A percentile compares a stretch with the other conserved stretches of the same genome.
Evolutionary conservation across 768 basidiomycete genomes (phyloP).

Genomic region (Hemileccinum impolitum): DNA sequence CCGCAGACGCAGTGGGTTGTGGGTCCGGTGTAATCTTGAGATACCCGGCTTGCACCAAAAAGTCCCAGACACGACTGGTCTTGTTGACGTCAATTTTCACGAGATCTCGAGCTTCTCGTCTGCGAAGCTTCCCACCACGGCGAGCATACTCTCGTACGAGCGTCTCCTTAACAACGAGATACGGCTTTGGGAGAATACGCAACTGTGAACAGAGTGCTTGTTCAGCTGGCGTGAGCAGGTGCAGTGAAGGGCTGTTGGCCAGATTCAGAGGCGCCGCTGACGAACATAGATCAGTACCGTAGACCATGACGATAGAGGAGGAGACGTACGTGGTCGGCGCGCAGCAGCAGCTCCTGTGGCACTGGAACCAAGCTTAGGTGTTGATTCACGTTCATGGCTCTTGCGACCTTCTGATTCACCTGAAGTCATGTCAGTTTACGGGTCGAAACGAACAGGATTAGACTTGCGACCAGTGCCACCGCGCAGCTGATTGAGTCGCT

Average conservation of each 20-base stretch:
- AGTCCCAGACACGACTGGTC: constrained; percentile 90
- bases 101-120: constrained; percentile 84
- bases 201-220: constrained; percentile 84
- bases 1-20: constrained; percentile 31
- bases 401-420: constrained; percentile 51
- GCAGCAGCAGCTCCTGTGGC: constrained; percentile 36
- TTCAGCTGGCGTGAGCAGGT: constrained; percentile 86
- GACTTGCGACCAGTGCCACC: constrained; percentile 45
- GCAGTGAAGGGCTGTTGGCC: constrained; percentile 84
- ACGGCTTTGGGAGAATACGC: constrained; percentile 92
- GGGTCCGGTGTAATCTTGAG: constrained; percentile 65
- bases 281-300: constrained; percentile 1
- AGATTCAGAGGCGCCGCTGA: constrained; percentile 75
- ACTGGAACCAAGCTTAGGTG: constrained; percentile 45
- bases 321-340: constrained; percentile 32
- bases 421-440: background rate
- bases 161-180: constrained; percentile 93
- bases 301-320: background rate
- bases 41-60: constrained; percentile 82
- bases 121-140: constrained; percentile 81
- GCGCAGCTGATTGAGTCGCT: constrained; percentile 49
- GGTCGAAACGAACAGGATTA: constrained; percentile 34
- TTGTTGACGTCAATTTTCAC: constrained; percentile 94
- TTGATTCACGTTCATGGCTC: constrained; percentile 59
- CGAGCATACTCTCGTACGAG: constrained; percentile 91